Percentiles rank a stretch among this genome's conserved stretches.
Conservation (phyloP, 257 asterid species). For the Solanum bukasovii region DNA sequence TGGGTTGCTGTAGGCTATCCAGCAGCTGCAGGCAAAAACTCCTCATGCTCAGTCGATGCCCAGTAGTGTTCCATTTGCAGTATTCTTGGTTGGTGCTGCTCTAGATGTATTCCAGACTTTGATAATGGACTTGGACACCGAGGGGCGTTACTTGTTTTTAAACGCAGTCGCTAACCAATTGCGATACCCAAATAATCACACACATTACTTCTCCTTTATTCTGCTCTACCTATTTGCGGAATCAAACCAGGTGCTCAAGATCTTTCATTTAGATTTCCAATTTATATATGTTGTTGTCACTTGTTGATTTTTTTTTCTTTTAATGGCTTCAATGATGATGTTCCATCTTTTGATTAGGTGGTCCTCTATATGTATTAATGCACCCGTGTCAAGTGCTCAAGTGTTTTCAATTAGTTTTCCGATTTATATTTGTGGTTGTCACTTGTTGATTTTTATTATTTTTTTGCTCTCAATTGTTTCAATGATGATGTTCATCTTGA, state of each 20-base stretch:
- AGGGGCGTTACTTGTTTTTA: slow-evolving; percentile 92
- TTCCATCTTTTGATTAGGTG: neutral
- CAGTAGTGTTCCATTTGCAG: slow-evolving; percentile 35
- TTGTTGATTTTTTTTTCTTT: neutral
- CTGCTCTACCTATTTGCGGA: slow-evolving; percentile 79
- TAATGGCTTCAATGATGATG: neutral
- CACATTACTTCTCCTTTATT: slow-evolving; percentile 87
- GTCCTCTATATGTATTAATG: neutral
- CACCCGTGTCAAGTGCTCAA: slow-evolving; percentile 32
- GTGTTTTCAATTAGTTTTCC: neutral
- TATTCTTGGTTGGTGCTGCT: slow-evolving; percentile 73
- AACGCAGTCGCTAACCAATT: slow-evolving; percentile 92
- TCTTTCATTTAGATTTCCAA: neutral
- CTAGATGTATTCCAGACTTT: slow-evolving; percentile 76
- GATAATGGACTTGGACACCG: slow-evolving; percentile 78
- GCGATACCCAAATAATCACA: slow-evolving; percentile 96
- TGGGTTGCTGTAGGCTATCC: slow-evolving; percentile 51
- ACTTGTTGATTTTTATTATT: neutral
- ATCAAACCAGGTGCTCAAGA: slow-evolving; percentile 54
- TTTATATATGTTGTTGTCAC: neutral
- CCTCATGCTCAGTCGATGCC: slow-evolving; percentile 66
- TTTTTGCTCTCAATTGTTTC: neutral
- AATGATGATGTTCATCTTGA: neutral
- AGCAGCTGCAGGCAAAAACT: slow-evolving; percentile 68
- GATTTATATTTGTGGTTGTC: neutral